Evolutionary conservation across 306 rosid species (phyloP), one percentile per base, ranked within the genome.

Genomic region (Quercus bicolor): DNA sequence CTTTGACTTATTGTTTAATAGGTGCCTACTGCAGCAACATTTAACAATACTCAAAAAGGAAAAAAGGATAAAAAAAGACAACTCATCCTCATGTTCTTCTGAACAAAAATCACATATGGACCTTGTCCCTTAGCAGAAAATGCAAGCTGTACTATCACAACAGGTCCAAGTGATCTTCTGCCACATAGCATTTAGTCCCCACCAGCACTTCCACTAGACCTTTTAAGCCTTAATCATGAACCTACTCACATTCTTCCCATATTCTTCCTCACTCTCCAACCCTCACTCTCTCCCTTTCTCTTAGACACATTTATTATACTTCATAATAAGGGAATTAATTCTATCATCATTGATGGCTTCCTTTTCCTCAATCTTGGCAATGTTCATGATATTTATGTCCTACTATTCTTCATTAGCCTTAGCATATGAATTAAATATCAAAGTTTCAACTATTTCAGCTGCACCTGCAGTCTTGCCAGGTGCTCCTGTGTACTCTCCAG

Each of bases 371-470:
- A n/a, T 56, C 34, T 76, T 78, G 53, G 56, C 71, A 37, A 62
- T 86, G 65, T 68, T 76, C 21, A 34, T 75, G 69, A 3, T 79
- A 19, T 74, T 78, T 40, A 72, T 81, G 76, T 70, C 73, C 53
- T 80, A 14, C 71, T 20, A 55, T 51, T 64, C 57, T 79, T 74
- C 86, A 23, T 51, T 71, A 29, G 73, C 84, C 23, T 74, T 28
- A 2, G 72, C 84, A 73, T 68, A 79, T 53, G 68, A 52, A 64
- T 64, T 57, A 59, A 45, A 15, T 72, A 19, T 16, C 11, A 57
- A 59, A 23, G 20, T 84, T 70, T 88, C 87, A 19, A 77, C 85
- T 37, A 88, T 88, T 31, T 84, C 90, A 34, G 90, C 88, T 43
- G 85, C 92, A 12, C 90, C 90, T 1, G 85, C 85, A 21, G 54